Evolutionary conservation across 1,284 basidiomycete species (phyloP).

Genomic region (Termitomyces sp.): DNA sequence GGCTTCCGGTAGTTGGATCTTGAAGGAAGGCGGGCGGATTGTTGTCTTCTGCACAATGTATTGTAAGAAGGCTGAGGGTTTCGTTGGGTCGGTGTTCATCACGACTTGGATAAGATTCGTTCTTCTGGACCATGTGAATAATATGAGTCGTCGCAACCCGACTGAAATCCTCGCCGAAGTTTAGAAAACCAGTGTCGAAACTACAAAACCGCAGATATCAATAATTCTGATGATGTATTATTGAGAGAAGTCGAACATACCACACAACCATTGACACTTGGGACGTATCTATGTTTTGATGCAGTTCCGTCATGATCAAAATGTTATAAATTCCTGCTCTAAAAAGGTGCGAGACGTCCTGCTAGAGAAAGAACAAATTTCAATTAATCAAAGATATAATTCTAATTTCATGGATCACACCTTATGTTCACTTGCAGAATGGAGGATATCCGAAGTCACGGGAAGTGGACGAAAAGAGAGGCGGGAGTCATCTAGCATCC

Average conservation of each 20-base stretch:
- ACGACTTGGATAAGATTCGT: slow-evolving; percentile 18
- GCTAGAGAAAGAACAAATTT: slow-evolving; percentile 21
- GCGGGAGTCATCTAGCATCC: slow-evolving; percentile 35
- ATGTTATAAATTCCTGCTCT: slow-evolving; percentile 54
- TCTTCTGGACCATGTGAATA: slow-evolving; percentile 58
- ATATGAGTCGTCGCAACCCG: slow-evolving; percentile 45
- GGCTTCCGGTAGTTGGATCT: slow-evolving; percentile 56
- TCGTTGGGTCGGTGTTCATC: slow-evolving; percentile 43
- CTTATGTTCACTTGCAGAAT: slow-evolving; percentile 19
- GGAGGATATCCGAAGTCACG: slow-evolving; percentile 26
- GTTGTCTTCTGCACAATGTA: slow-evolving; percentile 29
- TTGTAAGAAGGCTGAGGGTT: slow-evolving; percentile 16
- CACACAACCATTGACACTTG: slow-evolving; percentile 52
- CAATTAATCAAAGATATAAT: not conserved
- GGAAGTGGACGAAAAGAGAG: slow-evolving; percentile 38
- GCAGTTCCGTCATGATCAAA: slow-evolving; percentile 51
- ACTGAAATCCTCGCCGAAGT: slow-evolving; percentile 51
- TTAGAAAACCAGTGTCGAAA: slow-evolving; percentile 57
- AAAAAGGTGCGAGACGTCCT: slow-evolving; percentile 44
- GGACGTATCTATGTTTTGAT: slow-evolving; percentile 55
- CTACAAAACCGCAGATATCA: slow-evolving; percentile 30
- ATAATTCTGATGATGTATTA: not conserved
- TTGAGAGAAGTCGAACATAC: slow-evolving; percentile 31
- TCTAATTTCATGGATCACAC: slow-evolving; percentile 5
- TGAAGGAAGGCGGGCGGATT: slow-evolving; percentile 32